Percentiles rank a stretch among this genome's conserved stretches.
These are phyloP conservation scores for Magnolia kwangsiensis DNA, from an alignment of 164 flowering plant species.

Conservation along the genomic window DNA sequence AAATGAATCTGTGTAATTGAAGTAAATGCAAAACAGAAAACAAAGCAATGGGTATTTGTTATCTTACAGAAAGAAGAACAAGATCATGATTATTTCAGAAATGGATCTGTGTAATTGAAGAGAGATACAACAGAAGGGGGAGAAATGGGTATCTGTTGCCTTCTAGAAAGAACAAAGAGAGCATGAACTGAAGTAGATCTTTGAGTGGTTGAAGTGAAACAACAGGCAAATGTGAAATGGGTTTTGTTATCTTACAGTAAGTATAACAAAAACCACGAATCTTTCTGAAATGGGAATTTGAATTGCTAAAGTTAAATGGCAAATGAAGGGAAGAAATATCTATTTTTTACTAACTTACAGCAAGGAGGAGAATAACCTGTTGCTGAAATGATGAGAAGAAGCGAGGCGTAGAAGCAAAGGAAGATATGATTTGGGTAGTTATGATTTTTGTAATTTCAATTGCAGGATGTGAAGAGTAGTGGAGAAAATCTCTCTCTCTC, in stretches of 20 bases:
- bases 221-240: not conserved
- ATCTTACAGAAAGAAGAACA: no score
- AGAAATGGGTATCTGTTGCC: not conserved
- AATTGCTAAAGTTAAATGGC: not conserved
- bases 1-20: not conserved
- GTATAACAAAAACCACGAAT: not conserved
- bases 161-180: not conserved
- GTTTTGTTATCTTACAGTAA: not conserved
- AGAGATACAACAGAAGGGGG: not conserved
- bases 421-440: conserved; percentile 6
- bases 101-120: not conserved
- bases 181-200: not conserved
- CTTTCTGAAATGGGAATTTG: not conserved
- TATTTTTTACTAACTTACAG: not conserved
- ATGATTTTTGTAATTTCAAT: not conserved
- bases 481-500: not conserved
- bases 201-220: not conserved
- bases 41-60: not conserved
- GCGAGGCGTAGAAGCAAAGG: conserved; percentile 26
- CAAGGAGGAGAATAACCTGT: not conserved
- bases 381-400: conserved; percentile 4
- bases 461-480: not conserved
- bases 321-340: not conserved
- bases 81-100: not conserved
- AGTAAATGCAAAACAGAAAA: no score